A percentile compares a stretch with the other conserved stretches of the same genome.
These are phyloP conservation scores for Kazachstania kunashirensis DNA, from an alignment of 805 yeast genomes.

Conservation along the genomic window DNA sequence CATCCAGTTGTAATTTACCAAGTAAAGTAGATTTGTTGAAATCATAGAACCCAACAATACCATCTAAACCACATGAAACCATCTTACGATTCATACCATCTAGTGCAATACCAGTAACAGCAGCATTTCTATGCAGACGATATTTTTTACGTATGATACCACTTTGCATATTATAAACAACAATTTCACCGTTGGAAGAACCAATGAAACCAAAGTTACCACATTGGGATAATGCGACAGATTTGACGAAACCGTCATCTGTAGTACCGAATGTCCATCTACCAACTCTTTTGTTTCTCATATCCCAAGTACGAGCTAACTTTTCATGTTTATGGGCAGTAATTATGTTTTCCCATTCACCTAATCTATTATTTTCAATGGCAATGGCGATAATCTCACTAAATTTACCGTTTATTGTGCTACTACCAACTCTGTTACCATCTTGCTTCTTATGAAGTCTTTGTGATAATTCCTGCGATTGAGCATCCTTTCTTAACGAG, in stretches of 20 bases:
- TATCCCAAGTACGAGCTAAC: constrained; percentile 87
- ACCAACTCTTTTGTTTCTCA: constrained; percentile 70
- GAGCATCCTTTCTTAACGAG: constrained; percentile 91
- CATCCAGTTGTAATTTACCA: constrained; percentile 56
- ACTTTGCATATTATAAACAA: constrained; percentile 82
- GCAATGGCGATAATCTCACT: constrained; percentile 68
- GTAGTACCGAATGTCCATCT: constrained; percentile 57
- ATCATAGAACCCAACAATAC: constrained; percentile 77
- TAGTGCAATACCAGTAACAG: constrained; percentile 80
- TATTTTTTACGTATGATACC: constrained; percentile 71
- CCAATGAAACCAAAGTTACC: constrained; percentile 94
- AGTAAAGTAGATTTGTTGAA: constrained; percentile 61
- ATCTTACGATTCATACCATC: constrained; percentile 86
- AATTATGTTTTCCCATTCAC: constrained; percentile 88
- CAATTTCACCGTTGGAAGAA: constrained; percentile 75
- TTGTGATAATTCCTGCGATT: constrained; percentile 88
- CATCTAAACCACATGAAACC: constrained; percentile 85
- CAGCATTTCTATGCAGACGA: constrained; percentile 62
- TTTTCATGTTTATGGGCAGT: constrained; percentile 80
- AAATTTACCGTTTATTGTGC: constrained; percentile 54
- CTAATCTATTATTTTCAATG: constrained; percentile 63
- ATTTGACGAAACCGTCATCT: constrained; percentile 68
- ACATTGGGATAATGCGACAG: constrained; percentile 78
- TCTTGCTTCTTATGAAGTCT: constrained; percentile 39
- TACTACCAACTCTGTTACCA: constrained; percentile 49